Evolutionary conservation across 2,329 filamentous ascomycete species (phyloP), one percentile per base, ranked within the genome.

Genomic region (Venturia pyrina): DNA sequence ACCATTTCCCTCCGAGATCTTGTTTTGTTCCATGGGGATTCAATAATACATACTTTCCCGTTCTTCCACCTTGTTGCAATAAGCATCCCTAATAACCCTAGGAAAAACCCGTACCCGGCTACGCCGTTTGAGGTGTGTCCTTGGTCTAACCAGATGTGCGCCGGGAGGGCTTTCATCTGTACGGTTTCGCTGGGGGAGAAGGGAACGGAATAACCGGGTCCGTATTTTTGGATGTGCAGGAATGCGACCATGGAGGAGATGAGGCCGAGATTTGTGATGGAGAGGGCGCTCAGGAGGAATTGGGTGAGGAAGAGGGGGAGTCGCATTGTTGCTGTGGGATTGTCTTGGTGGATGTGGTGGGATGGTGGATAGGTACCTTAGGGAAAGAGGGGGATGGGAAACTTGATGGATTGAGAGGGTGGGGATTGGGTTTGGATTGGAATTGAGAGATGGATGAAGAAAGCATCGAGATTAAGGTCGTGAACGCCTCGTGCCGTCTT

Each of bases 171-270:
- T 13, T 66, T 67, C n/a, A 74, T 66, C 37, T 69, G 68, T 6
- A 71, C 67, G 5, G 67, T 66, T 3, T 69, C 68, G 32, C 66
- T 68, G 19, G 71, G 71, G 70, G 71, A 75, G 59, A 70, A 62
- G 6, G 73, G 64, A 63, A 68, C 65, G 53, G 72, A 73, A 6
- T 65, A 67, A 34, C 67, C 63, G 8, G 73, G 70, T 32, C 72
- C 65, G 50, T 73, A 69, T 66, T 74, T 74, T 64, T 74, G 70
- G 15, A 70, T 66, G 43, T 72, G 73, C 1, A 74, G 65, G 62
- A 70, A 75, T n/a, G 68, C 70, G n/a, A 75, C 72, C 72, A 73
- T 73, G 46, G 72, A 74, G 64, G 70, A 72, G 53, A 74, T 71
- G 17, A 75, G 65, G 5, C 70, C 72, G 13, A 75, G 68, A 44